A percentile compares a stretch with the other conserved stretches of the same genome.
Conservation (phyloP, 306 rosid genomes). For the cucumber (Cucumis sativus) region Cucumber_9930_V3 NC_026660.2:22207001-22207500, state of each 20-base stretch:
- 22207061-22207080: background rate
- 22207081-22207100: background rate
- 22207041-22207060: background rate
- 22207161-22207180: background rate
- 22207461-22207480: background rate
- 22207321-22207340: background rate
- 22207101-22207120: background rate
- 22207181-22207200: background rate
- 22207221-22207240: background rate
- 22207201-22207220: background rate
- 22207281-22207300: background rate
- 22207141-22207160: background rate
- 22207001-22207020: background rate
- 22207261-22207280: background rate
- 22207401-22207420: background rate
- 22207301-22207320: background rate
- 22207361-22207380: background rate
- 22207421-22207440: background rate
- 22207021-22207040: background rate
- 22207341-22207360: background rate
- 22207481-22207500: background rate
- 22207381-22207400: background rate
- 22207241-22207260: background rate
- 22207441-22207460: background rate
- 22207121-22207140: background rate